A percentile compares a stretch with the other conserved stretches of the same genome.
Evolutionary conservation across 192 early-diverging fungal genomes (phyloP).

Genomic region (Entomortierella chlamydospora): DNA sequence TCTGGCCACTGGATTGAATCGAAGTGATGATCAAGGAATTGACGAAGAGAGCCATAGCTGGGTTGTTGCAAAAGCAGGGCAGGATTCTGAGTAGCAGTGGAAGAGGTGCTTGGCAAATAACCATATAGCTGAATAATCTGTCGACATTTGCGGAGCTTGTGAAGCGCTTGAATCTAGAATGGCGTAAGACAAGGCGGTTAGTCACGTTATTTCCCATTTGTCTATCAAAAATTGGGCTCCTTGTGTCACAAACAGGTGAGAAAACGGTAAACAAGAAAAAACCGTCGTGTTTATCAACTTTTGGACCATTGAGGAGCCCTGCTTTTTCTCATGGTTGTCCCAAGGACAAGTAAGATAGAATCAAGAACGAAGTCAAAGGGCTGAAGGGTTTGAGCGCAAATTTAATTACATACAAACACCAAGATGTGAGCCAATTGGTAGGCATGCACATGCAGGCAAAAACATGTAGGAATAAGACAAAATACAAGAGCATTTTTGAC

Average conservation of each 20-base stretch:
- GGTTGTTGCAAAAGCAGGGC: slow-evolving; percentile 47
- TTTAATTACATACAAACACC: background rate
- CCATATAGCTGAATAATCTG: slow-evolving; percentile 53
- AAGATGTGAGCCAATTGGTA: background rate
- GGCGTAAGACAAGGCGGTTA: background rate
- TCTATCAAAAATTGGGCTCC: background rate
- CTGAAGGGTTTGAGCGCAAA: slow-evolving; percentile 1
- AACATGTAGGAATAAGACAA: background rate
- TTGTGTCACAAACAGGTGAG: background rate
- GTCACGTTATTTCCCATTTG: background rate
- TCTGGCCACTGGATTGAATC: slow-evolving; percentile 53
- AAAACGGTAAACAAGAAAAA: background rate
- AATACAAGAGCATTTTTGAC: slow-evolving; percentile 8
- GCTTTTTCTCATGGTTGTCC: background rate
- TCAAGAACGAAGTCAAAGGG: background rate
- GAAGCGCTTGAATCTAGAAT: slow-evolving; percentile 48
- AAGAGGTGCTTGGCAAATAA: slow-evolving; percentile 40
- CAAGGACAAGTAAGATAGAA: background rate
- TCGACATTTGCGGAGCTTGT: slow-evolving; percentile 46
- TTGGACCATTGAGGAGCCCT: background rate
- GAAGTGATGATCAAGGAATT: slow-evolving; percentile 50
- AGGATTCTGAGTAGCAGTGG: slow-evolving; percentile 24
- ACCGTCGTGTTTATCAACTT: background rate
- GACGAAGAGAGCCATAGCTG: slow-evolving; percentile 42
- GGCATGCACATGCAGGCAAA: background rate